phyloP scores from a whole-genome alignment of 495 filamentous ascomycete species.

The Podospora didyma region DNA sequence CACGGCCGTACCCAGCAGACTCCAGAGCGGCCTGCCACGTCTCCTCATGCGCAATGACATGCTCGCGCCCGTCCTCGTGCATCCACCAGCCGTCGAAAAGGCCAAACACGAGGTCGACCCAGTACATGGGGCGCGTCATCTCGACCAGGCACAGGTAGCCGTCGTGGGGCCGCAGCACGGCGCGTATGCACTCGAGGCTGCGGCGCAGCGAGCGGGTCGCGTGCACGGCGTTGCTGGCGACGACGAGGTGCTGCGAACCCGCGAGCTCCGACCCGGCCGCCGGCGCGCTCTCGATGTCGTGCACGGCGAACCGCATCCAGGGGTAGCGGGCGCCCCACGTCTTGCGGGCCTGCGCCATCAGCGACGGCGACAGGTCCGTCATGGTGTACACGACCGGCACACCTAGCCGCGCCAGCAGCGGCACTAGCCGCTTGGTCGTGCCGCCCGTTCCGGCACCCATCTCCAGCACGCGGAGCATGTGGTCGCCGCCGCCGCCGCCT shows the following conservation, averaged over 20 bases:
- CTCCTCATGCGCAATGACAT: constrained; percentile 37
- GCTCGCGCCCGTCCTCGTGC: constrained; percentile 45
- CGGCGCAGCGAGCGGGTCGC: constrained; percentile 33
- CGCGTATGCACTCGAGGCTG: constrained; percentile 29
- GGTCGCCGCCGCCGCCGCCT: no score
- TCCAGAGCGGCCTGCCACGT: constrained; percentile 41
- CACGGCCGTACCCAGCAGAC: constrained; percentile 39
- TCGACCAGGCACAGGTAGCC: constrained; percentile 37
- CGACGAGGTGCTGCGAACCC: constrained; percentile 45
- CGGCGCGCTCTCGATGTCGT: constrained; percentile 49
- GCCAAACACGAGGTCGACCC: constrained; percentile 49
- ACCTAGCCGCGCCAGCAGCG: constrained; percentile 21
- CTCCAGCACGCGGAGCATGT: no score
- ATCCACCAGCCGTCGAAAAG: constrained; percentile 53
- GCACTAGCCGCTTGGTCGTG: constrained; percentile 28
- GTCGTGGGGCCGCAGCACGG: constrained; percentile 32
- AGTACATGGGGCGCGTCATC: constrained; percentile 31
- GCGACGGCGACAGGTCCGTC: constrained; percentile 48
- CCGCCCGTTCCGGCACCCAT: no score
- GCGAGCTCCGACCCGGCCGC: constrained; percentile 39
- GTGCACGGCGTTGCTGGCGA: constrained; percentile 49
- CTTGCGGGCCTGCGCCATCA: constrained; percentile 44
- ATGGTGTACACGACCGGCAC: constrained; percentile 46
- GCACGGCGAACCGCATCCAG: constrained; percentile 36
- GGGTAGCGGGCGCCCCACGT: constrained; percentile 32